A percentile compares a stretch with the other conserved stretches of the same genome.
Evolutionary conservation across 176 grass and related monocot genomes (phyloP).

Genomic region (Tuctoria greenei): DNA sequence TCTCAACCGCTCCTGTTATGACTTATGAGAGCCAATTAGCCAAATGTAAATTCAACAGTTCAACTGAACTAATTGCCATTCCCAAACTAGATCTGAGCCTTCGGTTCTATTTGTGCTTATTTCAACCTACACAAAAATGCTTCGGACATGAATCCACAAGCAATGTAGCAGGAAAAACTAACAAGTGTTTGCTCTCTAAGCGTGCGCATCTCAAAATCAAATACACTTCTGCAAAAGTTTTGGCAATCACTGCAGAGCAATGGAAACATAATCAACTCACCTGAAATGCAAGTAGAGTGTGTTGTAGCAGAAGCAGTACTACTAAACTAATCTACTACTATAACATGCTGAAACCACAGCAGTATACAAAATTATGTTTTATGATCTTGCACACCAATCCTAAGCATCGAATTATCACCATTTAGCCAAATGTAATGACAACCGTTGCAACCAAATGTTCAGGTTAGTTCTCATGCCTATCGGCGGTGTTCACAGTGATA

Average conservation of each 20-base stretch:
- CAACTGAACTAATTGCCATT: background rate
- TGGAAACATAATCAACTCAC: constrained; percentile 1
- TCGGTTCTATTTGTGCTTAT: background rate
- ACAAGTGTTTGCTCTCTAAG: background rate
- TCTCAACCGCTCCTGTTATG: background rate
- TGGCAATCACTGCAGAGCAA: background rate
- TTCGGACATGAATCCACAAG: constrained; percentile 7
- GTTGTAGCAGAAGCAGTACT: background rate
- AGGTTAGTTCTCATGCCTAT: too few relatives aligned
- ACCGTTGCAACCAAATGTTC: too few relatives aligned
- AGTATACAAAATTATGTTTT: background rate
- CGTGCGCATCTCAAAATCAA: background rate
- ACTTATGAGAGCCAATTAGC: too few relatives aligned
- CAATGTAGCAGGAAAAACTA: background rate
- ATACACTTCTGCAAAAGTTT: background rate
- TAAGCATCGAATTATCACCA: background rate
- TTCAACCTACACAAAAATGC: background rate
- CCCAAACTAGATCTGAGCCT: background rate
- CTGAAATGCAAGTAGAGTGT: background rate
- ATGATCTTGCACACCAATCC: background rate
- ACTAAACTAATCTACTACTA: background rate
- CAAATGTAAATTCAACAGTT: background rate
- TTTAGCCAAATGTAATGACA: background rate
- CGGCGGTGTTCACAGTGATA: background rate
- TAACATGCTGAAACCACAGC: background rate